Evolutionary conservation across 1,284 basidiomycete genomes (phyloP).

Genomic region (Cronartium ribicola): DNA sequence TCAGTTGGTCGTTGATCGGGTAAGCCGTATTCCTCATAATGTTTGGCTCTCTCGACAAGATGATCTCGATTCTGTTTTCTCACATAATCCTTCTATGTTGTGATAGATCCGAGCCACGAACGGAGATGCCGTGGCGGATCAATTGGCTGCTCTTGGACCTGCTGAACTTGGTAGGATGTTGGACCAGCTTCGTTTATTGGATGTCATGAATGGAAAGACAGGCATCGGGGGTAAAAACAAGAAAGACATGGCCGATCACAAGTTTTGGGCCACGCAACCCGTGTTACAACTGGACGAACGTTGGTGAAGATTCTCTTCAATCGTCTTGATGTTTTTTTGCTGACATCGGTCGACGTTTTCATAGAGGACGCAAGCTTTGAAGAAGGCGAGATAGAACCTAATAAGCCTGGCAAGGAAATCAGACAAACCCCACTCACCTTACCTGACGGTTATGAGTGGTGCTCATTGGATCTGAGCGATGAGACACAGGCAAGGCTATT

Average conservation of each 20-base stretch:
- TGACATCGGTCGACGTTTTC: constrained; percentile 45
- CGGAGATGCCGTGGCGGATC: constrained; percentile 29
- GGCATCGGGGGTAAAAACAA: constrained; percentile 24
- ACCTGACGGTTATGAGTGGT: constrained; percentile 92
- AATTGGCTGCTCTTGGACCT: constrained; percentile 21
- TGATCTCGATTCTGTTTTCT: neutral
- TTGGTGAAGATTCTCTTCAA: constrained; percentile 1
- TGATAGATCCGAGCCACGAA: constrained; percentile 23
- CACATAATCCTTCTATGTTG: neutral
- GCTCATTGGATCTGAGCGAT: constrained; percentile 72
- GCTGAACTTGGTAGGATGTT: constrained; percentile 26
- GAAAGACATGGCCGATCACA: constrained; percentile 70
- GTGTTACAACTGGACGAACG: constrained; percentile 73
- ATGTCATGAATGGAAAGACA: constrained; percentile 43
- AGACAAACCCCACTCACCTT: constrained; percentile 80
- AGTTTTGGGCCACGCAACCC: constrained; percentile 96
- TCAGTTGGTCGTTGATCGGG: constrained; percentile 24
- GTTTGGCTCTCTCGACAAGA: neutral
- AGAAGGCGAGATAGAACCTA: constrained; percentile 85
- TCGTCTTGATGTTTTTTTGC: constrained; percentile 50
- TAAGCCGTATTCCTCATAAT: neutral
- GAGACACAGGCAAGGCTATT: constrained; percentile 61
- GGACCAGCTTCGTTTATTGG: constrained; percentile 25
- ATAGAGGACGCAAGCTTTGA: constrained; percentile 41
- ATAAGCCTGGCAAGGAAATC: constrained; percentile 71